phyloP scores from a whole-genome alignment of 768 basidiomycete species.

The Pisolithus marmoratus region DNA sequence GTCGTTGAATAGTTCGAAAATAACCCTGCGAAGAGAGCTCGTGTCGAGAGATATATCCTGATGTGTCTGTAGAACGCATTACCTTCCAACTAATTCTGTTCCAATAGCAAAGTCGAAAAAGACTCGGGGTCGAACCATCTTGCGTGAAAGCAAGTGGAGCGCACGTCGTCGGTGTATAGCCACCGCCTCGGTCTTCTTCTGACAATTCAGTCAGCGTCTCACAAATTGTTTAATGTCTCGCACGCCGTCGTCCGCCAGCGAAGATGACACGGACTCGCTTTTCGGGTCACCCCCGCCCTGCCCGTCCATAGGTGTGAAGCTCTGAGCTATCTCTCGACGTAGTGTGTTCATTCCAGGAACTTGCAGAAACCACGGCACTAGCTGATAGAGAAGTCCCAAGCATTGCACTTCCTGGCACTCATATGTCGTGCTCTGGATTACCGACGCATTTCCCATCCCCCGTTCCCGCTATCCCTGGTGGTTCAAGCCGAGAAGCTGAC shows the following conservation, averaged over 20 bases:
- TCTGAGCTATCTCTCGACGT: conserved; percentile 40
- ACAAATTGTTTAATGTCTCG: neutral
- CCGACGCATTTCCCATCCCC: conserved; percentile 47
- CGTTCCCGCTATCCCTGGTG: conserved; percentile 31
- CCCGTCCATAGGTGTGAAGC: conserved; percentile 71
- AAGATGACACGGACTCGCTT: conserved; percentile 63
- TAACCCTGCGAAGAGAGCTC: conserved; percentile 39
- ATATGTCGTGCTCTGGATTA: conserved; percentile 76
- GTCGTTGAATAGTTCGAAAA: conserved; percentile 75
- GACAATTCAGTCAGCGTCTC: no score
- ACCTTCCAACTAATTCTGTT: conserved; percentile 52
- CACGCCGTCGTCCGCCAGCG: conserved; percentile 9
- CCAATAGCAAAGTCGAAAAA: conserved; percentile 64
- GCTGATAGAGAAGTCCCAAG: conserved; percentile 72
- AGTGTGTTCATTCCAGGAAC: conserved; percentile 21
- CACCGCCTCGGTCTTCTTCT: no score
- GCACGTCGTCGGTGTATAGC: no score
- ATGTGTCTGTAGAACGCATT: conserved; percentile 4
- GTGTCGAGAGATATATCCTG: neutral
- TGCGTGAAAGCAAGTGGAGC: no score
- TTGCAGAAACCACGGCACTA: conserved; percentile 6
- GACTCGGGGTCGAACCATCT: conserved; percentile 53
- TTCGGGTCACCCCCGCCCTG: conserved; percentile 77
- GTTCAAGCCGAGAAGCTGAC: conserved; percentile 30
- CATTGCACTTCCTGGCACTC: conserved; percentile 98